Conservation (phyloP, 2,329 filamentous ascomycete genomes). For the Rutstroemia sp. region DNA sequence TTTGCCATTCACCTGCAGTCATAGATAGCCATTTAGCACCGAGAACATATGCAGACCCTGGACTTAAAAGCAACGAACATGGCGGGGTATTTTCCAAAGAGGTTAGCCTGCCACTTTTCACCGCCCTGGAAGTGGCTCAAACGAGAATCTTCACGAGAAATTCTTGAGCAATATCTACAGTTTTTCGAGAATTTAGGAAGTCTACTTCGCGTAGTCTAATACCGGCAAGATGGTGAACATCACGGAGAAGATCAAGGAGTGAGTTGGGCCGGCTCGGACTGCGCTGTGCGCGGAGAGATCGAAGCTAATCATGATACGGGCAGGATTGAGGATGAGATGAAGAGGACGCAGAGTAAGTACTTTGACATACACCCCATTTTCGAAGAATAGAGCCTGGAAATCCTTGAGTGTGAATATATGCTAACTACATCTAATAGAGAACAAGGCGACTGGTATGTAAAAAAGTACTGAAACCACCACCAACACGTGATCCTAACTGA, state of each 20-base stretch:
- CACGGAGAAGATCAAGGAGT: conserved; percentile 99
- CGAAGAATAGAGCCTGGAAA: not conserved
- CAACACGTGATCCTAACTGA: conserved; percentile 29
- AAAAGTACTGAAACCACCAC: conserved; percentile 3
- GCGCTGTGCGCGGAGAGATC: conserved; percentile 10
- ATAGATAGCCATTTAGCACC: too few relatives aligned
- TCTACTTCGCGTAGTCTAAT: conserved; percentile 1
- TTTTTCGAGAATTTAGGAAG: not conserved
- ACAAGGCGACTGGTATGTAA: conserved; percentile 89
- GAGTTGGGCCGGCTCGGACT: conserved; percentile 30
- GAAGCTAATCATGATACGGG: conserved; percentile 7
- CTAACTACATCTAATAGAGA: conserved; percentile 52
- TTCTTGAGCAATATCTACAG: not conserved
- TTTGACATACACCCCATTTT: conserved; percentile 14
- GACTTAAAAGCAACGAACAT: not conserved
- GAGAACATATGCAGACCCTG: too few relatives aligned
- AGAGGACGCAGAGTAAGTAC: conserved; percentile 85
- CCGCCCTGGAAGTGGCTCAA: conserved; percentile 3
- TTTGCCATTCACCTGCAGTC: too few relatives aligned
- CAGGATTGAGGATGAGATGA: conserved; percentile 99
- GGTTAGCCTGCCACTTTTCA: conserved; percentile 10
- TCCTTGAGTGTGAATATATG: not conserved
- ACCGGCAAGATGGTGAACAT: conserved; percentile 85
- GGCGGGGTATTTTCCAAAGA: not conserved
- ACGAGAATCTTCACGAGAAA: not conserved